phyloP scores from a whole-genome alignment of 805 yeast genomes.

The Debaryomyces prosopidis region DNA sequence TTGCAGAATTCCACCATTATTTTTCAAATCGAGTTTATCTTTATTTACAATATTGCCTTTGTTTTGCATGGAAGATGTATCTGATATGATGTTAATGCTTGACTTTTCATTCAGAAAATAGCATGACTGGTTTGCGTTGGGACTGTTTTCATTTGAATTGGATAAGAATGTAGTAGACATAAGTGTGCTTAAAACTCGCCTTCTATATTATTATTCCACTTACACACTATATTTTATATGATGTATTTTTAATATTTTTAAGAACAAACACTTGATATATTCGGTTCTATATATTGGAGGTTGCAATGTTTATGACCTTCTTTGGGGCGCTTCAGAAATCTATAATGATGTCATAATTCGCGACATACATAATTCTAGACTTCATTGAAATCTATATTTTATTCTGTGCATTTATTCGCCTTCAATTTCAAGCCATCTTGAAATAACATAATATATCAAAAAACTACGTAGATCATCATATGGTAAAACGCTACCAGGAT shows the following conservation, averaged over 20 bases:
- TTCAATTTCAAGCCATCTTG: too few relatives aligned
- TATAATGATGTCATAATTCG: not conserved
- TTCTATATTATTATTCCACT: not conserved
- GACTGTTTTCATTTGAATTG: not conserved
- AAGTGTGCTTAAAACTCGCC: not conserved
- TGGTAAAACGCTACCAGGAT: too few relatives aligned
- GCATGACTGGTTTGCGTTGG: not conserved
- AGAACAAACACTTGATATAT: too few relatives aligned
- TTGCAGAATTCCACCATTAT: constrained; percentile 2
- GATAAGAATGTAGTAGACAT: not conserved
- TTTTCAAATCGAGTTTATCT: not conserved
- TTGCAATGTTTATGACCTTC: not conserved
- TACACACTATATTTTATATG: too few relatives aligned
- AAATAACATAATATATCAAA: too few relatives aligned
- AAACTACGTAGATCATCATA: too few relatives aligned
- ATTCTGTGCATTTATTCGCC: too few relatives aligned
- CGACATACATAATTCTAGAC: not conserved
- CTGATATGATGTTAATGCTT: not conserved
- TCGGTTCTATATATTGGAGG: not conserved
- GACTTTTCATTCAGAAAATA: not conserved
- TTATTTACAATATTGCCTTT: not conserved
- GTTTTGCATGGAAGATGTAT: not conserved
- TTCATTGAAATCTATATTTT: too few relatives aligned
- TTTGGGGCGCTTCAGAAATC: too few relatives aligned
- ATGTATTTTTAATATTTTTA: too few relatives aligned